These are phyloP conservation scores for Lachnellula willkommii DNA, from an alignment of 2,329 filamentous ascomycete genomes.

Conservation along the genomic window DNA sequence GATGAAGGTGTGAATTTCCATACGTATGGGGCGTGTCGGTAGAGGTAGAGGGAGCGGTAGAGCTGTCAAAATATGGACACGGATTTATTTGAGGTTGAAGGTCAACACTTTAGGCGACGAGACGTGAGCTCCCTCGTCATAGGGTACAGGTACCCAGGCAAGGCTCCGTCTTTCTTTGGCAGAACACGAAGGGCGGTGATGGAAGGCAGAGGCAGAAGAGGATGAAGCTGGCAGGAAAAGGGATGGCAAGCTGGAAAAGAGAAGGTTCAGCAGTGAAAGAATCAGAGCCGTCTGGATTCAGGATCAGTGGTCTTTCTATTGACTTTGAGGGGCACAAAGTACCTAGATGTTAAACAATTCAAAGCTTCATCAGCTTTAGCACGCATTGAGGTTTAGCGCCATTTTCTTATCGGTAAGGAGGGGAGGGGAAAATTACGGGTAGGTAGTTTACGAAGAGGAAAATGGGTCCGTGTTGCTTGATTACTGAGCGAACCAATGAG, in stretches of 20 bases:
- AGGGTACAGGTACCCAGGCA: background rate
- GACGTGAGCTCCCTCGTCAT: slow-evolving; percentile 10
- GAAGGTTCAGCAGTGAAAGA: background rate
- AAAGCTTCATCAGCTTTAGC: too few species aligned
- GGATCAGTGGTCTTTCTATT: too few species aligned
- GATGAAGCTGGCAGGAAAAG: background rate
- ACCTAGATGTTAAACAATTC: too few species aligned
- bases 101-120: slow-evolving; percentile 9
- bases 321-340: too few species aligned
- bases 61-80: background rate
- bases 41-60: background rate
- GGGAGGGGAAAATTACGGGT: too few species aligned
- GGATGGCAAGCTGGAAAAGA: background rate
- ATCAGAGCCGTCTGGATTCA: background rate
- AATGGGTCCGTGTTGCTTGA: too few species aligned
- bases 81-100: background rate
- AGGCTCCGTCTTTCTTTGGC: background rate
- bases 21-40: background rate
- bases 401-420: too few species aligned
- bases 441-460: too few species aligned
- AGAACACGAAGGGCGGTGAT: background rate
- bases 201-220: background rate
- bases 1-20: slow-evolving; percentile 1
- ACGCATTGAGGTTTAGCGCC: too few species aligned
- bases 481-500: too few species aligned